Percentiles rank a stretch among this genome's conserved stretches.
Evolutionary conservation across 78 protist species (phyloP).

Genomic region (Creolimax fragrantissima): DNA sequence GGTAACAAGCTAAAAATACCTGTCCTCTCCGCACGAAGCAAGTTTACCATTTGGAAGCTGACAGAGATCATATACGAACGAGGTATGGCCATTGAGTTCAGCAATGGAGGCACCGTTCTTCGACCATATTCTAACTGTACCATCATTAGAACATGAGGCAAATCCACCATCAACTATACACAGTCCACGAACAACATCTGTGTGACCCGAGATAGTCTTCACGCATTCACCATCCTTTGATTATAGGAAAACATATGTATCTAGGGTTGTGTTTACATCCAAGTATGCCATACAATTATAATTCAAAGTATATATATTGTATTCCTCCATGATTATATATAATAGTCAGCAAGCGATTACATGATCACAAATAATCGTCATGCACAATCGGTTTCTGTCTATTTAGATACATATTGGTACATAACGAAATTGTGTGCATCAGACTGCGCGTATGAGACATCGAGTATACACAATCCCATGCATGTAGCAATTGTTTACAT

Average conservation of each 20-base stretch:
- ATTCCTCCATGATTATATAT: too few relatives aligned
- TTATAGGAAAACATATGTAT: not conserved
- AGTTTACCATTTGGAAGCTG: not conserved
- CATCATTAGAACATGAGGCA: not conserved
- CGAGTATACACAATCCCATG: too few relatives aligned
- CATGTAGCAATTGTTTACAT: too few relatives aligned
- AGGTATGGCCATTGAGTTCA: not conserved
- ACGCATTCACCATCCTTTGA: not conserved
- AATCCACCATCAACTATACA: not conserved
- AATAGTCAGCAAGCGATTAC: too few relatives aligned
- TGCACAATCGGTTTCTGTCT: too few relatives aligned
- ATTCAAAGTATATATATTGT: too few relatives aligned
- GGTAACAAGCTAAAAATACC: not conserved
- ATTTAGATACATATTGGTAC: too few relatives aligned
- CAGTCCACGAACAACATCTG: not conserved
- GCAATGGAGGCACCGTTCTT: not conserved
- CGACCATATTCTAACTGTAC: not conserved
- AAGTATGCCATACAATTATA: too few relatives aligned
- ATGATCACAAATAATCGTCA: too few relatives aligned
- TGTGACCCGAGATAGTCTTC: not conserved
- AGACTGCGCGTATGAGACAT: too few relatives aligned
- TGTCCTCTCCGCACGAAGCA: not conserved
- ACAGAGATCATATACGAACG: not conserved
- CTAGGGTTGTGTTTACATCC: too few relatives aligned
- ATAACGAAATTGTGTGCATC: too few relatives aligned